A percentile compares a stretch with the other conserved stretches of the same genome.
Evolutionary conservation across 192 early-diverging fungal species (phyloP).

Genomic region (Neocallimastix lanati): DNA sequence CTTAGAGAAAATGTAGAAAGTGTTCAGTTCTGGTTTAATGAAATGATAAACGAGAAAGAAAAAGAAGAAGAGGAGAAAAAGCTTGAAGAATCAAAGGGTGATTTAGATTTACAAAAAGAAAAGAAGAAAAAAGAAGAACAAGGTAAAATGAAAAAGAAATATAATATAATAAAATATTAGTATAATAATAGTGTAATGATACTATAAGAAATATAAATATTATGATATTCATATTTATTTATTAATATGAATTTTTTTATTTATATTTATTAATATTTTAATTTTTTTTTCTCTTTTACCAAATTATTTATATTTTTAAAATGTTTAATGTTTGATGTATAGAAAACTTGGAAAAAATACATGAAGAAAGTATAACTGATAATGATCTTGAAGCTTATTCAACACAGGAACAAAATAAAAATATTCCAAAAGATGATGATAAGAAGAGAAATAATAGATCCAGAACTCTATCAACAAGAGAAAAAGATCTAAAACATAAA

Average conservation of each 20-base stretch:
- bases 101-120: slow-evolving; percentile 14
- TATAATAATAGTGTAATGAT: too few species aligned
- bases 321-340: too few species aligned
- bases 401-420: not conserved
- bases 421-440: not conserved
- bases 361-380: not conserved
- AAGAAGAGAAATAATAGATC: not conserved
- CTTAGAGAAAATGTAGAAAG: not conserved
- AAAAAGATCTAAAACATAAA: slow-evolving; percentile 14
- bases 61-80: slow-evolving; percentile 5
- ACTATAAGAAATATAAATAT: too few species aligned
- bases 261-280: too few species aligned
- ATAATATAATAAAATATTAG: not conserved
- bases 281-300: too few species aligned
- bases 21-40: not conserved
- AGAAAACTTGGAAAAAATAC: not conserved
- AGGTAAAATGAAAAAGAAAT: not conserved
- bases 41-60: not conserved
- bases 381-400: not conserved
- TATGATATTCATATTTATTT: too few species aligned
- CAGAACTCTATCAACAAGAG: not conserved
- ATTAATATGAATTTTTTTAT: too few species aligned
- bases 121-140: slow-evolving; percentile 1
- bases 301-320: too few species aligned
- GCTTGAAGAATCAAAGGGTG: slow-evolving; percentile 5